A percentile compares a stretch with the other conserved stretches of the same genome.
Evolutionary conservation across 371 early-diverging fungal genomes (phyloP).

Genomic region (Mucor saturninus): DNA sequence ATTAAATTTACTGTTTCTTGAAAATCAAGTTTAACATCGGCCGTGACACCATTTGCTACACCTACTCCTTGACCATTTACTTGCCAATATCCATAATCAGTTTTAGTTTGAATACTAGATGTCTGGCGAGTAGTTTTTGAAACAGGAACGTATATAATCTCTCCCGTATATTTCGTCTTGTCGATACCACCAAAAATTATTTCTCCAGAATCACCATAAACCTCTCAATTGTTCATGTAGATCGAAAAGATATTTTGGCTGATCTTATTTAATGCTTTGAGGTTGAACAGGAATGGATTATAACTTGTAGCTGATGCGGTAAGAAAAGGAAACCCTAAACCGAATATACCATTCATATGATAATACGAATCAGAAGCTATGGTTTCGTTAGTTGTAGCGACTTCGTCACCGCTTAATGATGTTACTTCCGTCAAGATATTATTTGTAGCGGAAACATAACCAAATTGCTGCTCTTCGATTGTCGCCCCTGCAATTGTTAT

Average conservation of each 20-base stretch:
- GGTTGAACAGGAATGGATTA: constrained; percentile 49
- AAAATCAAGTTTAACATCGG: background rate
- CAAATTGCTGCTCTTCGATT: constrained; percentile 47
- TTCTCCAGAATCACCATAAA: constrained; percentile 48
- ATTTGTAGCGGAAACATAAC: constrained; percentile 17
- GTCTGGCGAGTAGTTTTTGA: constrained; percentile 9
- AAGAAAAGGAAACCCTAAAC: constrained; percentile 48
- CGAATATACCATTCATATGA: constrained; percentile 47
- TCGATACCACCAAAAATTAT: constrained; percentile 66
- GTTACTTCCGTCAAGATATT: constrained; percentile 28
- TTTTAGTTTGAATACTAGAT: background rate
- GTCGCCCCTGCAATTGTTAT: constrained; percentile 38
- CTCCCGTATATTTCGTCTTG: constrained; percentile 52
- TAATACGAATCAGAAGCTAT: background rate
- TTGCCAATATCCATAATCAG: constrained; percentile 46
- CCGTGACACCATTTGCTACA: constrained; percentile 6
- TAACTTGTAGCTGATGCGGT: constrained; percentile 38
- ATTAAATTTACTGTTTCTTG: constrained; percentile 20
- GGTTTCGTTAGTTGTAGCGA: background rate
- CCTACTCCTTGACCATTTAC: constrained; percentile 43
- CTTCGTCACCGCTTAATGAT: constrained; percentile 5
- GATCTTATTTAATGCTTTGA: constrained; percentile 37
- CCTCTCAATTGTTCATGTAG: constrained; percentile 30
- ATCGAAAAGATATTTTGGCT: constrained; percentile 44
- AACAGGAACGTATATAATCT: constrained; percentile 49